These are phyloP conservation scores for Trichosporon inkin DNA, from an alignment of 1,284 basidiomycete species.

Conservation along the genomic window DNA sequence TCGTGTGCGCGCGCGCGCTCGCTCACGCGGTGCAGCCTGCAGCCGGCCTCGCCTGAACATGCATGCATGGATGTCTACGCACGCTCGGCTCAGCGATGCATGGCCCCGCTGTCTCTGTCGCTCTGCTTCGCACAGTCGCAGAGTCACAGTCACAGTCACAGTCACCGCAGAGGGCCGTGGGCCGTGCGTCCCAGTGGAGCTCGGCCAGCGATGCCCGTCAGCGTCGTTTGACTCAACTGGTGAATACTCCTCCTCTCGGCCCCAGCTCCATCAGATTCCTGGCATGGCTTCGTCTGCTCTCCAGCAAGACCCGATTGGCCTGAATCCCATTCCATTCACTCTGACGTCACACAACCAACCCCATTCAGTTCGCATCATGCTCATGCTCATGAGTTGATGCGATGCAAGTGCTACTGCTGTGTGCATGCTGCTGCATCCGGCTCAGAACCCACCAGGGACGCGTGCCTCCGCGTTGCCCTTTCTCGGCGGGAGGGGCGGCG, in stretches of 20 bases:
- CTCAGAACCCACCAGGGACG: not conserved
- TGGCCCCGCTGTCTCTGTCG: too few relatives aligned
- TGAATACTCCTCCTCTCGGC: too few relatives aligned
- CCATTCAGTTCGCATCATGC: not conserved
- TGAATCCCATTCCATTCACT: not conserved
- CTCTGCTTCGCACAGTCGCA: too few relatives aligned
- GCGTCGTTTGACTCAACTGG: too few relatives aligned
- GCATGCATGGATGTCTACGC: not conserved
- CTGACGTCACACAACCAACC: slow-evolving; percentile 4
- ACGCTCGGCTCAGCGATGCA: too few relatives aligned
- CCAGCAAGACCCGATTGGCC: not conserved
- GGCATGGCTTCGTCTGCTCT: not conserved
- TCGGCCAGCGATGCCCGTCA: too few relatives aligned
- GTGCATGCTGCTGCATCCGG: not conserved
- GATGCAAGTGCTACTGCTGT: not conserved
- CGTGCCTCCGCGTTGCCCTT: not conserved
- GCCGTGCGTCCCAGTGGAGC: too few relatives aligned
- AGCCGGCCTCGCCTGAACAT: too few relatives aligned
- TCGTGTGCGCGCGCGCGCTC: not conserved
- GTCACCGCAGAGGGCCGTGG: too few relatives aligned
- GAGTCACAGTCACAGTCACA: too few relatives aligned
- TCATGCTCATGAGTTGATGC: not conserved
- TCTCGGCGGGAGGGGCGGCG: not conserved
- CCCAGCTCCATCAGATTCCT: too few relatives aligned
- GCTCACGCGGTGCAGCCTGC: too few relatives aligned